Percentiles rank a stretch among this genome's conserved stretches.
These are phyloP conservation scores for Datisca glomerata DNA, from an alignment of 306 rosid species.

Conservation along the genomic window DNA sequence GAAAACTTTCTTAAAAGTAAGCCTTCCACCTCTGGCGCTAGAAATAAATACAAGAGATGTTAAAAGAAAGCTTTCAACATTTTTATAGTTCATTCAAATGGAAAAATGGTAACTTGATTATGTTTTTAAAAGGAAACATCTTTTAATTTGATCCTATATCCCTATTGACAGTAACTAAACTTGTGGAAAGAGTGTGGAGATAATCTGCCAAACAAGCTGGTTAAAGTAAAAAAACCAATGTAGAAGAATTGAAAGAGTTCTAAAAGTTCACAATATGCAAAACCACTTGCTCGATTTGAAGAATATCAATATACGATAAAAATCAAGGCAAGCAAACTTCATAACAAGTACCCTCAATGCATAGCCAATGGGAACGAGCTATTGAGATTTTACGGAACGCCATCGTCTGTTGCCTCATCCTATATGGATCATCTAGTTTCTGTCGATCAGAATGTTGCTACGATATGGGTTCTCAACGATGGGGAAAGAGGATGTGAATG, in stretches of 20 bases:
- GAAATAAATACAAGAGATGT: too few species aligned
- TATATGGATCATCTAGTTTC: slow-evolving; percentile 60
- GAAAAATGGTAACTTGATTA: too few species aligned
- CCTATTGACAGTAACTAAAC: slow-evolving; percentile 56
- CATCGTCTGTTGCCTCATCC: slow-evolving; percentile 59
- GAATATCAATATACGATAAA: slow-evolving; percentile 79
- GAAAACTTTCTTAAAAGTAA: too few species aligned
- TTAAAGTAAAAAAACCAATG: slow-evolving; percentile 61
- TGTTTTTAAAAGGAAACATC: too few species aligned
- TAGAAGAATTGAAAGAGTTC: slow-evolving; percentile 68
- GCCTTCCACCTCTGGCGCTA: too few species aligned
- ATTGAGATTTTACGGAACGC: slow-evolving; percentile 76
- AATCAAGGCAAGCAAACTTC: slow-evolving; percentile 76
- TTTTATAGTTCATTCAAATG: too few species aligned
- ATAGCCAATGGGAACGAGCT: slow-evolving; percentile 95
- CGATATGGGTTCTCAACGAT: slow-evolving; percentile 69
- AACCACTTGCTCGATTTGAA: slow-evolving; percentile 78
- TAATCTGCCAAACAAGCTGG: slow-evolving; percentile 84
- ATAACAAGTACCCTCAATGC: slow-evolving; percentile 86
- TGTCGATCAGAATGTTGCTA: slow-evolving; percentile 59
- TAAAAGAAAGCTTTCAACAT: too few species aligned
- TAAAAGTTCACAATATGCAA: slow-evolving; percentile 96
- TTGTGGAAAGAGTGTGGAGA: slow-evolving; percentile 89
- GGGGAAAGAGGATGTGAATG: too few species aligned
- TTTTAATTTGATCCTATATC: too few species aligned